Evolutionary conservation across 768 basidiomycete genomes (phyloP).

Genomic region (Nevesoporus exiguus): DNA sequence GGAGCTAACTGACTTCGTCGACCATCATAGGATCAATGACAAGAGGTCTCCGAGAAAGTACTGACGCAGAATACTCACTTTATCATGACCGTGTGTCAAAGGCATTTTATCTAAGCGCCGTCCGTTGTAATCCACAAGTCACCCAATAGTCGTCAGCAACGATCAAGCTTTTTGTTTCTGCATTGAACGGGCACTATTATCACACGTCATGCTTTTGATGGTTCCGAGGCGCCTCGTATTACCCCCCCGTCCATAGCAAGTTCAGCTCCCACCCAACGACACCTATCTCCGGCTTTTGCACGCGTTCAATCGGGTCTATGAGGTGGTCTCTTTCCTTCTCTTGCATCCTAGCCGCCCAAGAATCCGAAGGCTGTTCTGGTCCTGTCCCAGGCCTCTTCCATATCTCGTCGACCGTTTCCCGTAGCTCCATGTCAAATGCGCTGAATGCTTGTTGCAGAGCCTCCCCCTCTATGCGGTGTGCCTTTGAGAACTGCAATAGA

Average conservation of each 20-base stretch:
- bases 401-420: slow-evolving; percentile 56
- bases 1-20: too few relatives aligned
- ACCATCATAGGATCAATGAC: too few relatives aligned
- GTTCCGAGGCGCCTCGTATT: background rate
- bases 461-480: slow-evolving; percentile 65
- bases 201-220: background rate
- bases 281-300: slow-evolving; percentile 45
- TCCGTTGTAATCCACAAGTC: too few relatives aligned
- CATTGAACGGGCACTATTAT: too few relatives aligned
- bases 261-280: slow-evolving; percentile 21
- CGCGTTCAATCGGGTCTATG: slow-evolving; percentile 49
- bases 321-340: slow-evolving; percentile 46
- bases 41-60: too few relatives aligned
- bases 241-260: slow-evolving; percentile 16
- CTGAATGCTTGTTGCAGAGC: slow-evolving; percentile 59
- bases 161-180: too few relatives aligned
- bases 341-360: slow-evolving; percentile 54
- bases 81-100: too few relatives aligned
- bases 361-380: slow-evolving; percentile 34
- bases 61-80: too few relatives aligned
- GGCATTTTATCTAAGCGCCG: too few relatives aligned
- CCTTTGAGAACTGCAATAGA: slow-evolving; percentile 62
- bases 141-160: too few relatives aligned
- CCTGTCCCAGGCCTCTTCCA: slow-evolving; percentile 47
- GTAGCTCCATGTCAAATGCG: slow-evolving; percentile 55